Evolutionary conservation across 306 rosid species (phyloP), one percentile per base, ranked within the genome.

Genomic region (Canavalia ensiformis): DNA sequence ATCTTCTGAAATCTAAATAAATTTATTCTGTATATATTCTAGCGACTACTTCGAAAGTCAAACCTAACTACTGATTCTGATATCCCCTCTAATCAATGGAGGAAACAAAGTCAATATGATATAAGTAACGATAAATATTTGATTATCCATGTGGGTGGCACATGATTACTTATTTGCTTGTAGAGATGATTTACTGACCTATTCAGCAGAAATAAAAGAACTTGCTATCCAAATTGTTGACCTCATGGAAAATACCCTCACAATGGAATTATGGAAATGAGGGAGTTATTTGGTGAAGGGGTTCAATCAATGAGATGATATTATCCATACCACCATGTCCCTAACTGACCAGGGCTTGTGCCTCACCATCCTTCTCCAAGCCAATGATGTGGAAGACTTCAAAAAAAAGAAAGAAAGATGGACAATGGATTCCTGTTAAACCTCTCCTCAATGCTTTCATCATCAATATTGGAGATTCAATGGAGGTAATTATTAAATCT

Each of bases 381-480:
- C 64, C 18, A 68, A 67, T 58, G 86, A 85, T 41, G 66, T 78
- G 0, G 86, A 86, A 77, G 86, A 84, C 2, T 82, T 86, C 1
- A 84, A 82, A 68, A 78, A 82, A n/a, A 47, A 18, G 25, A 18
- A 18, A 59, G 8, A 82, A 82, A 75, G 84, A 82, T 49, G 88
- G 86, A 28, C 9, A 5, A 2, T 86, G 86, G 88, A 35, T 86
- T 86, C 65, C 82, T 3, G 79, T 86, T 31, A 68, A 49, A 68
- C 88, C 88, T 5, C 69, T 77, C 45, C 72, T 83, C 6, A 77
- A 85, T 72, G 86, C 84, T 51, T 76, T 85, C 18, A 51, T 77
- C 30, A 45, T 82, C 34, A 85, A 81, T 37, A 10, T 85, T 28
- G 86, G 88, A 56, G 86, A 85, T 12, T n/a, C 67, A 4, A 2